These are phyloP conservation scores for Scenedesmus sp. DNA, from an alignment of 163 green algal genomes.

Conservation along the genomic window DNA sequence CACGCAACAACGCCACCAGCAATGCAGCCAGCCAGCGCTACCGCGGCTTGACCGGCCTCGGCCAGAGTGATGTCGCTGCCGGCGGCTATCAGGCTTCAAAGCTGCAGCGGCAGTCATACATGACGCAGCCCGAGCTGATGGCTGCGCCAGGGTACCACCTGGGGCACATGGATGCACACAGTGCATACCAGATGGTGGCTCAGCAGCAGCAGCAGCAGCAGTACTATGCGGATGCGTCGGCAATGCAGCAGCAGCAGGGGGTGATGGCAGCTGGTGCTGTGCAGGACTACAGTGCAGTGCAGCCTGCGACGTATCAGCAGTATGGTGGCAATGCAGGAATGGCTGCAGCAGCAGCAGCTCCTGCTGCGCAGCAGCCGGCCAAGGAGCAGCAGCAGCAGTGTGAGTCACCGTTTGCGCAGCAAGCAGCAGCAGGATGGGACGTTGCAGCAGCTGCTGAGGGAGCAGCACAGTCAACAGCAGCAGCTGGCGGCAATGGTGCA, in stretches of 20 bases:
- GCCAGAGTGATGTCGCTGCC: neutral
- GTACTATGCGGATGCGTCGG: neutral
- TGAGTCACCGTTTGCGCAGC: conserved; percentile 23
- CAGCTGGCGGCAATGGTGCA: neutral
- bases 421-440: neutral
- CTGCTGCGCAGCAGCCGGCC: neutral
- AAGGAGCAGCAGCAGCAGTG: conserved; percentile 12
- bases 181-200: neutral
- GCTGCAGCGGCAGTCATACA: neutral
- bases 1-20: neutral
- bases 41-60: neutral
- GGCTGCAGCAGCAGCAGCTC: neutral
- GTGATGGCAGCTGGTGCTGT: neutral
- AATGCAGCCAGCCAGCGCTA: neutral
- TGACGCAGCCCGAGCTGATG: neutral
- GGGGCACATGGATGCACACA: neutral
- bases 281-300: neutral
- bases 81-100: conserved; percentile 14
- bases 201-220: conserved; percentile 10
- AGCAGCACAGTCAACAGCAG: neutral
- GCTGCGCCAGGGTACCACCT: neutral
- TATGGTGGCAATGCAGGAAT: neutral
- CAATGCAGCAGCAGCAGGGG: neutral
- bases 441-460: neutral
- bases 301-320: neutral